These are phyloP conservation scores for Penicillium egyptiacum DNA, from an alignment of 495 filamentous ascomycete species.

Conservation along the genomic window DNA sequence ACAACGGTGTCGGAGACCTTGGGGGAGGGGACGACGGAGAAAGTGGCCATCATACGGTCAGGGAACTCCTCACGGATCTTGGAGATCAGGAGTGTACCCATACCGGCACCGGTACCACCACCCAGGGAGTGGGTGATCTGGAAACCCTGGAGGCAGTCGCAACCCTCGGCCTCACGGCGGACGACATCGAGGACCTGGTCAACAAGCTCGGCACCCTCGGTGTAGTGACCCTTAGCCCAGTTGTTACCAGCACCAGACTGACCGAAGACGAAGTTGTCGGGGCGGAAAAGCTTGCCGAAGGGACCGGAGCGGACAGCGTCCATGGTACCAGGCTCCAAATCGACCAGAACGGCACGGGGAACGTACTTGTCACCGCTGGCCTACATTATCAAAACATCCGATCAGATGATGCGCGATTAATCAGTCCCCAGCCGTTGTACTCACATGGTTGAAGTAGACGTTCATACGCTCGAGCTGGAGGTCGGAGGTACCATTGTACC, in stretches of 20 bases:
- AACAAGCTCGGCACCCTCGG: slow-evolving; percentile 98
- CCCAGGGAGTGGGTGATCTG: slow-evolving; percentile 99
- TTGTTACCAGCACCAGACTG: slow-evolving; percentile 99
- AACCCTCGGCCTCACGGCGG: slow-evolving; percentile 97
- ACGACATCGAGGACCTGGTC: slow-evolving; percentile 98
- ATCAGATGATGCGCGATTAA: slow-evolving; percentile 2
- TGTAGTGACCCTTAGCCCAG: slow-evolving; percentile 99
- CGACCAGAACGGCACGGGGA: slow-evolving; percentile 98
- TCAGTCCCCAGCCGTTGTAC: slow-evolving; percentile 18
- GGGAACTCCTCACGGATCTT: slow-evolving; percentile 99
- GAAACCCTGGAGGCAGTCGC: slow-evolving; percentile 99
- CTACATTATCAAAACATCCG: slow-evolving; percentile 43
- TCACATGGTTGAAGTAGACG: slow-evolving; percentile 99
- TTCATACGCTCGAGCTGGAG: slow-evolving; percentile 99
- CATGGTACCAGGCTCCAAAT: slow-evolving; percentile 98
- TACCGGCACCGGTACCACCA: slow-evolving; percentile 99
- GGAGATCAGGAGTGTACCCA: slow-evolving; percentile 99
- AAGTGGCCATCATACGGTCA: slow-evolving; percentile 99
- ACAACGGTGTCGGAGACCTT: slow-evolving; percentile 99
- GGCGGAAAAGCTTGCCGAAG: slow-evolving; percentile 99
- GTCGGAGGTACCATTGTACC: slow-evolving; percentile 96
- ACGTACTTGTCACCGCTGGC: slow-evolving; percentile 98
- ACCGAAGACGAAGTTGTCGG: slow-evolving; percentile 99
- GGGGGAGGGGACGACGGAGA: slow-evolving; percentile 98
- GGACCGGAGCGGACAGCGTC: slow-evolving; percentile 98